Evolutionary conservation across 2,329 filamentous ascomycete species (phyloP), one percentile per base, ranked within the genome.

Genomic region (Lachnellula cervina): DNA sequence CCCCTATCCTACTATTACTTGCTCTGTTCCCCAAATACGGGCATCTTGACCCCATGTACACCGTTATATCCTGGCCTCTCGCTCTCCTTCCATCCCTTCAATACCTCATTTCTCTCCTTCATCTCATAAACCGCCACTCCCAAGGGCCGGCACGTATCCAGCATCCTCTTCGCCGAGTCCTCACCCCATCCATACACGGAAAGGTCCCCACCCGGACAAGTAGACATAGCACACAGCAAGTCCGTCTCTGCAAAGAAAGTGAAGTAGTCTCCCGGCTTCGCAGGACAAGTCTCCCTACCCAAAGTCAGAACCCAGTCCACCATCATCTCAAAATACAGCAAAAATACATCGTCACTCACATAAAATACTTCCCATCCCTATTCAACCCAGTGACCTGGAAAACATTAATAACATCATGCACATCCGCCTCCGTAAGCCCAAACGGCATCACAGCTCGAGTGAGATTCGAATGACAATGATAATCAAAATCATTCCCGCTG

Each of bases 361-460:
- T 95, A 58, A 89, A 92, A 62, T 92, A 93, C 51, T 83, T 80
- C 0, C 88, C 89, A 57, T 86, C 66, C 52, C 80, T 76, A 64
- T 94, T 86, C 47, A 94, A 69, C 0, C 89, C 89, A 0, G 90
- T 94, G 6, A 92, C 88, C 70, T 95, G 90, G 68, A 95, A 94
- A 3, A 95, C 77, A 66, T 95, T 95, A 52, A 95, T 77, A 0
- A 95, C 89, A 69, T 95, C 89, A 66, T 95, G 90, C 1, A 94
- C 83, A 67, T 94, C 89, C 32, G 76, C 75, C 71, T 94, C 90
- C 5, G 76, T 79, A 43, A 94, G 70, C 0, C 88, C 88, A 58
- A 77, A 84, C 0, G 86, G 84, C 1, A 85, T 59, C 2, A 94
- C 81, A 0, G 90, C 87, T 4, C 90, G 81, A 1, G 82, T 83